phyloP scores from a whole-genome alignment of 106 monocot species.

The Acorus calamus region DNA sequence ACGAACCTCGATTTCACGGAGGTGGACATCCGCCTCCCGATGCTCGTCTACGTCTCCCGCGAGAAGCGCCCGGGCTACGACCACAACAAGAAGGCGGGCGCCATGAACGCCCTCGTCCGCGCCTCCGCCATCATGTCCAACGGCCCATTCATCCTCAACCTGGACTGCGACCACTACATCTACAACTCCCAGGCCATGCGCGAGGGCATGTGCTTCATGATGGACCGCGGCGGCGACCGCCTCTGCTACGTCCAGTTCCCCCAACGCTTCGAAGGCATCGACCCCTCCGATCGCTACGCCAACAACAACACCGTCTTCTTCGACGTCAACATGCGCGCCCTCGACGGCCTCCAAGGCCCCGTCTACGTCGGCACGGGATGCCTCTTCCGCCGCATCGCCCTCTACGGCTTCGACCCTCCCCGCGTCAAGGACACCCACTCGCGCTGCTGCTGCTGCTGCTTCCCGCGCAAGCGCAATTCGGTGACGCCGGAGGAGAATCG shows the following conservation, averaged over 20 bases:
- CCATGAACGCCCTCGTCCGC: conserved; percentile 93
- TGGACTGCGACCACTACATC: conserved; percentile 95
- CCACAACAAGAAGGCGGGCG: conserved; percentile 98
- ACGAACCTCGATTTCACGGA: conserved; percentile 55
- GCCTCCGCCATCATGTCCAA: conserved; percentile 97
- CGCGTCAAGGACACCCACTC: conserved; percentile 30
- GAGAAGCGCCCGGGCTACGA: conserved; percentile 95
- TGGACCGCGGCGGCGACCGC: conserved; percentile 63
- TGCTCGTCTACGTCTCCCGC: conserved; percentile 87
- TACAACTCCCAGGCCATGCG: conserved; percentile 96
- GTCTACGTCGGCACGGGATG: conserved; percentile 96
- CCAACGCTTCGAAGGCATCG: conserved; percentile 74
- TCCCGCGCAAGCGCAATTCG: conserved; percentile 18
- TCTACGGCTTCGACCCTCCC: conserved; percentile 96
- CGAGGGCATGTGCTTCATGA: conserved; percentile 68
- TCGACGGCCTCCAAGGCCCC: conserved; percentile 81
- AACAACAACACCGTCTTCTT: conserved; percentile 84
- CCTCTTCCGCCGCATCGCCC: conserved; percentile 86
- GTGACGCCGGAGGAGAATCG: conserved; percentile 36
- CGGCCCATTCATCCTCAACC: conserved; percentile 93
- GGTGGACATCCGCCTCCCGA: conserved; percentile 78
- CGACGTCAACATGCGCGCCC: conserved; percentile 69
- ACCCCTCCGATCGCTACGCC: conserved; percentile 75
- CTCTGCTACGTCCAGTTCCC: conserved; percentile 74
- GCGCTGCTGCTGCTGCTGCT: conserved; percentile 40